Base-by-base conservation (phyloP, 345 rosid genomes). In the Hibiscus tridactylites region DNA sequence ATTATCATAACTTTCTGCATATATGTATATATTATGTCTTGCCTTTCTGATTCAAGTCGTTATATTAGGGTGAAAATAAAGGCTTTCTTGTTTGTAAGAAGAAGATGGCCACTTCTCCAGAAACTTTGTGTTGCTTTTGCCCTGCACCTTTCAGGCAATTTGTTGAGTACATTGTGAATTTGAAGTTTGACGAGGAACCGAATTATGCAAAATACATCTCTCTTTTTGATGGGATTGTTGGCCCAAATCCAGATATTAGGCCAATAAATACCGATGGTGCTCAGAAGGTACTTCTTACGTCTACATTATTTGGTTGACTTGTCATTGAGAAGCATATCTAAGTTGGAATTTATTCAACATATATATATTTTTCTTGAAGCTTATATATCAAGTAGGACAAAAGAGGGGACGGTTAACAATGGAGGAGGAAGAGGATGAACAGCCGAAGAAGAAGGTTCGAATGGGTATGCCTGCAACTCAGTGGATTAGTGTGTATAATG, bases 381-480 rank as follows among this genome's bases (percentile, higher is more conserved):
- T 95, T 76, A 84, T 95, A 70, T 81, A 84, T 81, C 96, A 90
- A 79, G 99, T 95, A 72, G 99, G 99, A 56, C 97, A 92, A 72
- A 95, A 92, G 91, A 88, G 99, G 73, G 97, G 97, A 29, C 81
- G 99, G 29, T 68, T 88, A 77, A 90, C 90, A 52, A 88, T 88
- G 82, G 97, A 88, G 61, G 96, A 88, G 31, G 97, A 95, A 71
- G 97, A 88, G 19, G 95, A 91, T 76, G 97, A 92, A 76, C 99
- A 91, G 68, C 88, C 97, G 71, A 95, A 92, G 88, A 90, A 90
- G 71, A 95, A 92, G 82, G 81, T 95, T 69, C 86, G 99, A 47
- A 84, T 95, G 92, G 99, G 99, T 67, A 92, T 92, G 97, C 99
- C 99, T 64, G 93, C 97, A 76, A 89, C 91, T 26, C 97, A 95